A percentile compares a stretch with the other conserved stretches of the same genome.
Conservation (phyloP, 163 green algal species). For the Coccomyxa subellipsoidea region DNA sequence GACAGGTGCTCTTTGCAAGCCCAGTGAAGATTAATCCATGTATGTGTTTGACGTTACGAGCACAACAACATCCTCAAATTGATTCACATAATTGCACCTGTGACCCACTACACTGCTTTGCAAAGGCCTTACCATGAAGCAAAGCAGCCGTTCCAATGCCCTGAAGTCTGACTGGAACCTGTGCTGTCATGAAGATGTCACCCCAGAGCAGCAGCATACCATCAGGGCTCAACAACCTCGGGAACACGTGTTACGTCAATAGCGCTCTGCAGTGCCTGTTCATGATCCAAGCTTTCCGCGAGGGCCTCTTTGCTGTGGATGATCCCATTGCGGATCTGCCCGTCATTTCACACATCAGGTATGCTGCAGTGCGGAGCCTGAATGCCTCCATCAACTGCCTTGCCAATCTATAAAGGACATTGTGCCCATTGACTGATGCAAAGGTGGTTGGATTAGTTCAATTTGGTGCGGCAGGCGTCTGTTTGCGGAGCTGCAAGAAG, state of each 20-base stretch:
- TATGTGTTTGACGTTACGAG: background rate
- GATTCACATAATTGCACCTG: too few relatives aligned
- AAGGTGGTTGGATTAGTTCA: background rate
- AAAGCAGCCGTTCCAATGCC: too few relatives aligned
- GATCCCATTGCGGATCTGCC: background rate
- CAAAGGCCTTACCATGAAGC: too few relatives aligned
- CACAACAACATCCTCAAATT: background rate
- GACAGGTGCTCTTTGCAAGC: conserved; percentile 22
- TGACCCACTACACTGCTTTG: too few relatives aligned
- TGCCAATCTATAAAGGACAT: too few relatives aligned
- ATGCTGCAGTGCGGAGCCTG: too few relatives aligned
- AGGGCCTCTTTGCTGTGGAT: conserved; percentile 57
- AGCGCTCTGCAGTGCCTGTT: conserved; percentile 91
- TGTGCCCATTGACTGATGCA: background rate
- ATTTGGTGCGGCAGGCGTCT: conserved; percentile 37
- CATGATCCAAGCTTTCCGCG: conserved; percentile 57
- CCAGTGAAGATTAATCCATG: background rate
- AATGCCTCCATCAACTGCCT: too few relatives aligned
- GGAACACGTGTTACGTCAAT: conserved; percentile 97
- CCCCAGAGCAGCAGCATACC: conserved; percentile 7
- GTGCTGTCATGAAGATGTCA: too few relatives aligned
- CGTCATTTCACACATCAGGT: conserved; percentile 12
- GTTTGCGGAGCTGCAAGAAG: conserved; percentile 63
- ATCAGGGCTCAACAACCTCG: conserved; percentile 70
- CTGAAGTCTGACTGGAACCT: too few relatives aligned